phyloP scores from a whole-genome alignment of 768 basidiomycete genomes.

The Pleurotus djamor region DNA sequence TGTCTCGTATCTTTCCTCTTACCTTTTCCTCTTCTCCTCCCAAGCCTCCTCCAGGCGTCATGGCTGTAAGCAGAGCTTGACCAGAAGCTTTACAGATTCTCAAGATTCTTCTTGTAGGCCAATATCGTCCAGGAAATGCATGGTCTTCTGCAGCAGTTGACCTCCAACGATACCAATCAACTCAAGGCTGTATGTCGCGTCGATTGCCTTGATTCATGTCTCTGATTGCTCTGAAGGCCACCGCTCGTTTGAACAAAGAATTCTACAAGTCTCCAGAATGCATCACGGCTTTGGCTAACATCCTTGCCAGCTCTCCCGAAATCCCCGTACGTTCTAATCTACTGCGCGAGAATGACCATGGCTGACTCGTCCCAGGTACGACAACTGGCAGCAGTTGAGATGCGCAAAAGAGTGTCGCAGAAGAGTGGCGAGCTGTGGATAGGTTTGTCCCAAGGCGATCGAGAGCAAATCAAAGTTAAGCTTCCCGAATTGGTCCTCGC shows the following conservation, averaged over 20 bases:
- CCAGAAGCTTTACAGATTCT: constrained; percentile 5
- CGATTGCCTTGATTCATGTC: constrained; percentile 10
- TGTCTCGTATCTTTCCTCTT: constrained; percentile 19
- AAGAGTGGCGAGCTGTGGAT: constrained; percentile 86
- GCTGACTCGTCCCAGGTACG: constrained; percentile 60
- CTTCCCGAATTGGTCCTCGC: constrained; percentile 75
- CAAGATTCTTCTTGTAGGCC: constrained; percentile 42
- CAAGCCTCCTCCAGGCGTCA: constrained; percentile 21
- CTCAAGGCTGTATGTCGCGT: constrained; percentile 78
- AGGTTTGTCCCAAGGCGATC: constrained; percentile 59
- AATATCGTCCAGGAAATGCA: constrained; percentile 81
- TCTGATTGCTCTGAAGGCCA: constrained; percentile 57
- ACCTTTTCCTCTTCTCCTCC: constrained; percentile 23
- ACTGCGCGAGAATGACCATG: constrained; percentile 7
- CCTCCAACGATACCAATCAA: constrained; percentile 83
- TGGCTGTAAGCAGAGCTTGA: constrained; percentile 47
- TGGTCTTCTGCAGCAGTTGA: constrained; percentile 81
- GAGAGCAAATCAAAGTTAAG: constrained; percentile 82
- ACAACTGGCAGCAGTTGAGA: constrained; percentile 95
- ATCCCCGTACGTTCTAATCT: constrained; percentile 57
- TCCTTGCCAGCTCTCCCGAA: constrained; percentile 85
- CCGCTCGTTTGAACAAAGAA: constrained; percentile 85
- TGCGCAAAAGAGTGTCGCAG: constrained; percentile 86
- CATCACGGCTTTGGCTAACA: constrained; percentile 87
- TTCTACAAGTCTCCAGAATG: constrained; percentile 92